Base-by-base conservation (phyloP, 345 rosid genomes). In the Acer yangbiense region DNA sequence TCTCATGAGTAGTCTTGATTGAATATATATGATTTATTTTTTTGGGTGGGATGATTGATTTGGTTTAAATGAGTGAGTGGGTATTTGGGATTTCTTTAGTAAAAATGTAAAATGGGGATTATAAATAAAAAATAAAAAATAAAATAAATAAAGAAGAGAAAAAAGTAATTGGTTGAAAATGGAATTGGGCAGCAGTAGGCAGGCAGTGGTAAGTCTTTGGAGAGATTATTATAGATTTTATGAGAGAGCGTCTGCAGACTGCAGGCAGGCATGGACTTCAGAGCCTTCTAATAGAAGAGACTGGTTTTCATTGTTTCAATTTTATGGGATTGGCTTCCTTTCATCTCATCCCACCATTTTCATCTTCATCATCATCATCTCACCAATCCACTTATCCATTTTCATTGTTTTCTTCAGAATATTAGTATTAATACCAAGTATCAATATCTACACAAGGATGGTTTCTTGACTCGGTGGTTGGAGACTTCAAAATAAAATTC, bases 221-320 rank as follows among this genome's bases (percentile, higher is more conserved):
- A 64, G n/a, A 71, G 65, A 54, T 55, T 71, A 58, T 57, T 20
- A 39, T 72, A 58, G 32, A 72, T 72, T 48, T 64, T 50, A 43
- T 9, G 71, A 60, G 58, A 14, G 17, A 50, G 18, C 54, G 2
- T 13, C 16, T 2, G 55, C 55, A n/a, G 62, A 1, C 16, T 2
- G 55, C 55, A n/a, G 62, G 6, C 4, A 35, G 39, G 81, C 85
- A 84, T 84, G 83, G 84, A 88, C 84, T 86, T 84, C 85, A 81
- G 86, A 77, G 85, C 85, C 83, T 72, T 65, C 76, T 68, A 73
- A 12, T 21, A 14, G 52, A 35, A 17, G 57, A 43, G 58, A 74
- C 60, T 27, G 0, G 39, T 35, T 35, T 35, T 35, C 39, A 18
- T 46, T n/a, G 62, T 57, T 57, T 13, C 55, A 50, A 60, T 58